Evolutionary conservation across 495 filamentous ascomycete species (phyloP), one percentile per base, ranked within the genome.

Genomic region (Haplographium delicatum): DNA sequence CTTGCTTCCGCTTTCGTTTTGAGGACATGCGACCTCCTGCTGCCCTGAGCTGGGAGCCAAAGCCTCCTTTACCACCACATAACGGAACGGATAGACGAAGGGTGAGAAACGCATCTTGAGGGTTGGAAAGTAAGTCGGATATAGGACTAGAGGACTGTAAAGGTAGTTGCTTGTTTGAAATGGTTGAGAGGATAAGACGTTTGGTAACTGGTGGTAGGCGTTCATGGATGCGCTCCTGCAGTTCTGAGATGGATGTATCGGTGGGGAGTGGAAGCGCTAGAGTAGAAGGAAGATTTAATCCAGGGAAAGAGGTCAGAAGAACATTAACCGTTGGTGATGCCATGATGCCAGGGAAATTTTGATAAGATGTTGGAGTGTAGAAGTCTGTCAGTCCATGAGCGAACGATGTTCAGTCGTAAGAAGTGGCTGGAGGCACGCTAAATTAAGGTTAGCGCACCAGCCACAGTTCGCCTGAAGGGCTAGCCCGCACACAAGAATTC

Each of bases 21-120:
- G 82, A 86, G 1, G 89, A 93, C 93, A 98, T 98, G 69, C 93
- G 93, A 13, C 93, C 93, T 62, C 93, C 93, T 11, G 93, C 93
- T 4, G 93, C 93, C 63, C 93, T 89, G 23, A 98, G 83, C 66
- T 97, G 94, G 5, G 90, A 95, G 55, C 93, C 93, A 67, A 98
- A 98, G 48, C 93, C 93, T 64, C 93, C 93, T 63, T 98, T 98
- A 59, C 93, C 93, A 62, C 93, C 93, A 59, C 81, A 83, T 31
- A 96, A 70, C 8, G 85, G 72, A 5, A 81, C 70, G 13, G 81
- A 81, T 22, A 97, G 78, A 38, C 89, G 88, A 8, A 97, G 78
- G 2, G 89, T 81, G 46, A 98, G 76, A 56, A 96, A 81, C 50
- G 72, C 73, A 72, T 81, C 76, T 52, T 73, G 44, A n/a, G 61